A percentile compares a stretch with the other conserved stretches of the same genome.
Evolutionary conservation across 2,329 filamentous ascomycete species (phyloP).

Genomic region (Aspergillus texensis): DNA sequence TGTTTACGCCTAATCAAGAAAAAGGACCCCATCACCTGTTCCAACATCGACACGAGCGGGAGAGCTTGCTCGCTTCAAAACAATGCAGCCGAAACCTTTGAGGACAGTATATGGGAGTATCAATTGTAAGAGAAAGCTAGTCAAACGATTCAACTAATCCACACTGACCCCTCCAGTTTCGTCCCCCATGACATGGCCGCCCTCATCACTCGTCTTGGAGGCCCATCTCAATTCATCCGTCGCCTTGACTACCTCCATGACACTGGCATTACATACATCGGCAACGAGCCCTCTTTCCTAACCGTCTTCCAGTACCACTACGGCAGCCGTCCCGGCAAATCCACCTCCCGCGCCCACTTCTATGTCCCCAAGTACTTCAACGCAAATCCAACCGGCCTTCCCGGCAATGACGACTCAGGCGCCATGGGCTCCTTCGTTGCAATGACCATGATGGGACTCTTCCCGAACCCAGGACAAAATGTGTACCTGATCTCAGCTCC

Average conservation of each 20-base stretch:
- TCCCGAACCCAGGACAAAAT: conserved; percentile 68
- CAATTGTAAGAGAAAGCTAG: conserved; percentile 47
- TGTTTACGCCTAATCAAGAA: background rate
- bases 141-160: background rate
- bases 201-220: conserved; percentile 63
- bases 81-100: conserved; percentile 35
- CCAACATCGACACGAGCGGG: conserved; percentile 56
- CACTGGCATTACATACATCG: conserved; percentile 65
- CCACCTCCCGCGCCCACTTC: conserved; percentile 56
- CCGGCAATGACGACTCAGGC: conserved; percentile 70
- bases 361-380: conserved; percentile 67
- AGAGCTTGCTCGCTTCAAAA: conserved; percentile 38
- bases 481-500: conserved; percentile 70
- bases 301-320: conserved; percentile 72
- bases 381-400: conserved; percentile 59
- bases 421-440: conserved; percentile 70
- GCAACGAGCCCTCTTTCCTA: conserved; percentile 66
- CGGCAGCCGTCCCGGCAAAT: conserved; percentile 61
- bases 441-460: conserved; percentile 69
- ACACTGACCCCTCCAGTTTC: conserved; percentile 48
- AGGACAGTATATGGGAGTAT: conserved; percentile 41
- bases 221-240: conserved; percentile 56
- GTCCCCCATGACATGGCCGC: conserved; percentile 53
- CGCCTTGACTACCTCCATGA: conserved; percentile 68
- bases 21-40: conserved; percentile 60